These are phyloP conservation scores for Dalbergia oliveri DNA, from an alignment of 306 rosid species.

Conservation along the genomic window DNA sequence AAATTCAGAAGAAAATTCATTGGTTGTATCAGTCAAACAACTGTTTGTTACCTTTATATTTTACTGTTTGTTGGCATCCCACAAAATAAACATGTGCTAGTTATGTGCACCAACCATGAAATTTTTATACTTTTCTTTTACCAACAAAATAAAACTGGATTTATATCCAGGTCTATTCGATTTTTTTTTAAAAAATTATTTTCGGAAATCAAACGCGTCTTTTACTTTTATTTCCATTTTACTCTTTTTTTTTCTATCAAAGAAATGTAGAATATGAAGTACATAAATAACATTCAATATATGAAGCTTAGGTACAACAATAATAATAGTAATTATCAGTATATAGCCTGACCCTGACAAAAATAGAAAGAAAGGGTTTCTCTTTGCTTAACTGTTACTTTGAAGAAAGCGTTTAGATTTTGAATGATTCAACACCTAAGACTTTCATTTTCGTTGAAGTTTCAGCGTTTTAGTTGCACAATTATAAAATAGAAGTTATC, in stretches of 20 bases:
- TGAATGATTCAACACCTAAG: not conserved
- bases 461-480: constrained; percentile 2
- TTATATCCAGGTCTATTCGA: no score
- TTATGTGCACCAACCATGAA: not conserved
- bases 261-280: no score
- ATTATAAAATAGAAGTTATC: not conserved
- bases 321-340: no score
- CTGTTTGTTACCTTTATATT: not conserved
- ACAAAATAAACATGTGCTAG: not conserved
- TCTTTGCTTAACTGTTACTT: not conserved
- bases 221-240: no score
- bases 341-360: not conserved
- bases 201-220: no score
- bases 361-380: no score
- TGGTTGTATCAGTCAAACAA: constrained; percentile 8
- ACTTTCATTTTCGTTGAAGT: not conserved
- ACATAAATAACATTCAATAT: no score
- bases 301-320: no score
- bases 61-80: not conserved
- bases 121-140: no score
- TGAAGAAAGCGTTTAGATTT: not conserved
- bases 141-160: no score
- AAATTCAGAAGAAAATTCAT: constrained; percentile 4
- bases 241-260: no score
- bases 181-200: no score